Evolutionary conservation across 2,329 filamentous ascomycete species (phyloP).

Genomic region (Kalaharituber pfeilii): DNA sequence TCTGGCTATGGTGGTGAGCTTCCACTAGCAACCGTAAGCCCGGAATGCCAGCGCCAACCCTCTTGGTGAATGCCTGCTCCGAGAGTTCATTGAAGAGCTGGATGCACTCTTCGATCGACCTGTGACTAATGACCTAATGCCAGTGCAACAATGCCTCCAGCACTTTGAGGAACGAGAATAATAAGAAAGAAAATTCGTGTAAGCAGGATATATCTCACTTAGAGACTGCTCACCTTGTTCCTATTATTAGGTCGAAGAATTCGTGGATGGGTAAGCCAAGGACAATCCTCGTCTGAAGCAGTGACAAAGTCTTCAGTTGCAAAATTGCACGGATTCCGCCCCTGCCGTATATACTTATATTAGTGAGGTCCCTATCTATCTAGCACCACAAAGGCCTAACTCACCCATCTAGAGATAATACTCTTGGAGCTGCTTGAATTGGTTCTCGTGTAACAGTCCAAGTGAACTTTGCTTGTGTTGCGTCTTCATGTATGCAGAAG

Average conservation of each 20-base stretch:
- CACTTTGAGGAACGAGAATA: constrained; percentile 19
- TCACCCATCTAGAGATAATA: constrained; percentile 31
- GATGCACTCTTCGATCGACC: constrained; percentile 28
- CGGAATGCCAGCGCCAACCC: constrained; percentile 25
- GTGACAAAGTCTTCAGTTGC: constrained; percentile 30
- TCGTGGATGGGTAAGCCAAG: constrained; percentile 28
- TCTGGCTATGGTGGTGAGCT: constrained; percentile 24
- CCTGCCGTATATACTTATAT: too few relatives aligned
- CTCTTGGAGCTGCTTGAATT: constrained; percentile 25
- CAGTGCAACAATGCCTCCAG: constrained; percentile 32
- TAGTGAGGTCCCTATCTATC: too few relatives aligned
- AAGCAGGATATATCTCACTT: background rate
- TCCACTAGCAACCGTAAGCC: constrained; percentile 25
- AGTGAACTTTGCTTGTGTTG: too few relatives aligned
- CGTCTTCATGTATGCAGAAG: too few relatives aligned
- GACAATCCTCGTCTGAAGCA: constrained; percentile 29
- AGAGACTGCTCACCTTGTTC: constrained; percentile 27
- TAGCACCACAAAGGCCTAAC: too few relatives aligned
- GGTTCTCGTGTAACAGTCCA: constrained; percentile 26
- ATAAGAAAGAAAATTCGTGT: background rate
- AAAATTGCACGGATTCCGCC: constrained; percentile 34
- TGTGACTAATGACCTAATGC: constrained; percentile 28
- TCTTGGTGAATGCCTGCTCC: constrained; percentile 29
- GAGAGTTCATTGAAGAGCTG: constrained; percentile 28
- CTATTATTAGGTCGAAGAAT: constrained; percentile 36